A percentile compares a stretch with the other conserved stretches of the same genome.
Evolutionary conservation across 495 filamentous ascomycete species (phyloP).

Genomic region (Cenococcum geophilum): DNA sequence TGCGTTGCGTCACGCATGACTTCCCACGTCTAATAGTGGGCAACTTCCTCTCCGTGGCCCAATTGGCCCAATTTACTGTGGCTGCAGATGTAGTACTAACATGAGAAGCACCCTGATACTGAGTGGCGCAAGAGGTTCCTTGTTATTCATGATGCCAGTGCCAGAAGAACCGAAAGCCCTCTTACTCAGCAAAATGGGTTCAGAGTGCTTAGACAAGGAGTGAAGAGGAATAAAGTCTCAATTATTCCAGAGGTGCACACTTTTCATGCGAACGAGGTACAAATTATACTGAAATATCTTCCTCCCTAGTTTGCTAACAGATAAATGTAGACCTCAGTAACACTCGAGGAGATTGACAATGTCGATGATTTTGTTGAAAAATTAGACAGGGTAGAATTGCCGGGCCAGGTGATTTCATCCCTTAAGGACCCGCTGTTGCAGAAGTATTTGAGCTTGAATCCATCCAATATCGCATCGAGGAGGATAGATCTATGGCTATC

Average conservation of each 20-base stretch:
- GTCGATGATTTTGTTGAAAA: constrained; percentile 66
- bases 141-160: constrained; percentile 57
- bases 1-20: background rate
- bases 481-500: constrained; percentile 33
- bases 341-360: constrained; percentile 73
- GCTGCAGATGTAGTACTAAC: constrained; percentile 9
- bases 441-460: constrained; percentile 62
- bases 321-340: constrained; percentile 49
- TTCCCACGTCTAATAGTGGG: background rate
- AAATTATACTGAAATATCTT: constrained; percentile 3
- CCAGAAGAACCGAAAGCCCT: constrained; percentile 13
- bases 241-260: constrained; percentile 68
- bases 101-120: constrained; percentile 58
- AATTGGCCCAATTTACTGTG: constrained; percentile 1
- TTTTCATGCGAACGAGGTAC: constrained; percentile 60
- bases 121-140: constrained; percentile 69
- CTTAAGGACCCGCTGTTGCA: constrained; percentile 72
- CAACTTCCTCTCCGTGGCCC: background rate
- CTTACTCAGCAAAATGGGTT: constrained; percentile 44
- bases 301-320: background rate
- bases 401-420: constrained; percentile 72
- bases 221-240: constrained; percentile 42
- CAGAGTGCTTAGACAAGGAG: constrained; percentile 44
- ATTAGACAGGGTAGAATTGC: constrained; percentile 72
- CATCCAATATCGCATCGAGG: constrained; percentile 42